These are phyloP conservation scores for Plasmodium yoelii DNA, from an alignment of 169 alveolate genomes.

Conservation along the genomic window DNA sequence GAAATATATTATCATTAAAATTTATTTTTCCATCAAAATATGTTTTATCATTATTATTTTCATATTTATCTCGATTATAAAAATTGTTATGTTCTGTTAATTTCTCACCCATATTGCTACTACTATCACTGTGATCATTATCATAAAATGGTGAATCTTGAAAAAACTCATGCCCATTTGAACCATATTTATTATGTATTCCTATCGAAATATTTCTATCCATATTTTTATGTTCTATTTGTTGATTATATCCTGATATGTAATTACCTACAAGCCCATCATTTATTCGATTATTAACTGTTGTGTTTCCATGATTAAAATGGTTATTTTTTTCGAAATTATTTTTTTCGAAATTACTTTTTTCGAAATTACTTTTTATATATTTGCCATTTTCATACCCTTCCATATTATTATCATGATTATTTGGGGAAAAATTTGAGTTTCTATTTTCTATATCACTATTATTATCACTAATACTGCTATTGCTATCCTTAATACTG, in stretches of 20 bases:
- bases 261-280: too few relatives aligned
- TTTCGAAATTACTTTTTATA: not conserved
- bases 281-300: too few relatives aligned
- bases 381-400: not conserved
- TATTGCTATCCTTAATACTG: not conserved
- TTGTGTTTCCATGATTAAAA: too few relatives aligned
- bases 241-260: not conserved
- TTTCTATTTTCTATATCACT: not conserved
- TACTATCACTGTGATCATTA: too few relatives aligned
- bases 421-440: too few relatives aligned
- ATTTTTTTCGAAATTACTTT: not conserved
- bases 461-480: not conserved
- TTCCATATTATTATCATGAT: too few relatives aligned
- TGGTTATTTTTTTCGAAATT: not conserved
- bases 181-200: too few relatives aligned
- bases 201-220: too few relatives aligned
- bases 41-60: constrained; percentile 5
- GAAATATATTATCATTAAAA: constrained; percentile 37
- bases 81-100: not conserved
- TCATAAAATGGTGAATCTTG: too few relatives aligned
- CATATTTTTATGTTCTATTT: not conserved
- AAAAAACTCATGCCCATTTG: too few relatives aligned
- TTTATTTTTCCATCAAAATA: not conserved
- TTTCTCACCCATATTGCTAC: too few relatives aligned
- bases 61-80: not conserved